Base-by-base conservation (phyloP, 805 yeast genomes). In the Yarrowia sp. region DNA sequence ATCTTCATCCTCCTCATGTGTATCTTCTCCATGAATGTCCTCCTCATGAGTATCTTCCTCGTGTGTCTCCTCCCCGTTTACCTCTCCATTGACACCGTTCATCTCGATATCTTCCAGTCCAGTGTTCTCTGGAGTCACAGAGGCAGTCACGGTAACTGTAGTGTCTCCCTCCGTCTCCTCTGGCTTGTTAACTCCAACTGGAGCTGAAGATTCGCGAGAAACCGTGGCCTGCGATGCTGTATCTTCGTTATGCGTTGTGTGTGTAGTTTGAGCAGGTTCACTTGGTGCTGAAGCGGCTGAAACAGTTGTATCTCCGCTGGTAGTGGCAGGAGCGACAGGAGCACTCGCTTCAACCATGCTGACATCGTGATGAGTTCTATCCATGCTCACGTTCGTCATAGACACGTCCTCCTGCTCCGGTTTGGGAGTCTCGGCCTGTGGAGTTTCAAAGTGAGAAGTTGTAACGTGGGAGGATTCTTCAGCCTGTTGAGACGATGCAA, bases 331-430 rank as follows among this genome's bases (percentile, higher is more conserved):
- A 3, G n/a, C 14, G 2, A 9, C 20, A 14, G 7, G 30, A 24
- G 6, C 30, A 24, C 3, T 5, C 12, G 55, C 10, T 17, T 17
- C 40, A 6, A 24, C 24, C 55, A 50, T 50, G 40, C 55, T 50
- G 8, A 50, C 40, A 13, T 50, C 55, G n/a, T 34, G 55, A 36
- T 36, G 38, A 36, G 38, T 24, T 14, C n/a, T 19, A 17, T 50
- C 40, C 55, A 50, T 50, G 55, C 55, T 50, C 15, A 50, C 55
- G 24, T 50, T 34, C 40, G 34, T 17, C 55, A 50, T 50, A 12
- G 55, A 50, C 55, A 50, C 55, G 55, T 50, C 52, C 17, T 46
- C 34, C 34, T 46, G 17, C 24, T 9, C 19, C 13, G n/a, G 14
- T 17, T 9, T 9, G 10, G 49, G 49, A 15, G 38, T 15, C 36